Evolutionary conservation across 768 basidiomycete species (phyloP).

Genomic region (Psilocybe cyanescens): DNA sequence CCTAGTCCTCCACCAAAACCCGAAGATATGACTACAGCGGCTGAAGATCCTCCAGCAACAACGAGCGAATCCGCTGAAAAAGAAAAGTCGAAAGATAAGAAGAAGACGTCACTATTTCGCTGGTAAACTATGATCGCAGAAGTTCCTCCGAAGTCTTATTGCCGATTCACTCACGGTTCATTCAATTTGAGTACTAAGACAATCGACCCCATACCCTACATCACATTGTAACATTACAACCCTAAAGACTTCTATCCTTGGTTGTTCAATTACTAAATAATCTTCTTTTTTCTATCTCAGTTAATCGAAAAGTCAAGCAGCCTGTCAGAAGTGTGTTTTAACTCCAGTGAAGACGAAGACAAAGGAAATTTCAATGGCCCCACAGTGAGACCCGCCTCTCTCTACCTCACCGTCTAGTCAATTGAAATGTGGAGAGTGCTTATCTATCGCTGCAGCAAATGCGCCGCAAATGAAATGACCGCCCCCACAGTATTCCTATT

Average conservation of each 20-base stretch:
- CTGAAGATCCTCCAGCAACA: not conserved
- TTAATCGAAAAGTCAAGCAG: not conserved
- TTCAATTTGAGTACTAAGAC: not conserved
- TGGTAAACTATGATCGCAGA: conserved; percentile 20
- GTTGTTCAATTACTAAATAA: not conserved
- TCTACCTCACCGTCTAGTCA: not conserved
- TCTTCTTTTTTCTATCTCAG: not conserved
- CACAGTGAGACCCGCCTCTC: not conserved
- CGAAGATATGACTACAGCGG: conserved; percentile 20
- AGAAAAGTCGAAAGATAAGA: conserved; percentile 13
- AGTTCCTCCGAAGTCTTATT: not conserved
- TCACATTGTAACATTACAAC: not conserved
- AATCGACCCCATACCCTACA: not conserved
- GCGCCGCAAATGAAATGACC: not conserved
- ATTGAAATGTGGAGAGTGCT: not conserved
- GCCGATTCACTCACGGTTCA: not conserved
- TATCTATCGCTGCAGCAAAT: not conserved
- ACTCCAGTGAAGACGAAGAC: too few species aligned
- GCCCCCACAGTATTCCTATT: too few species aligned
- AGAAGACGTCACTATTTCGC: conserved; percentile 15
- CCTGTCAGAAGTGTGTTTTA: too few species aligned
- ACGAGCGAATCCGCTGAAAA: conserved; percentile 16
- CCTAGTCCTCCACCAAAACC: conserved; percentile 29
- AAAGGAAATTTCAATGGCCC: not conserved
- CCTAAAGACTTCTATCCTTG: not conserved